Base-by-base conservation (phyloP, 345 rosid species). In the Eucalyptus curtisii region DNA sequence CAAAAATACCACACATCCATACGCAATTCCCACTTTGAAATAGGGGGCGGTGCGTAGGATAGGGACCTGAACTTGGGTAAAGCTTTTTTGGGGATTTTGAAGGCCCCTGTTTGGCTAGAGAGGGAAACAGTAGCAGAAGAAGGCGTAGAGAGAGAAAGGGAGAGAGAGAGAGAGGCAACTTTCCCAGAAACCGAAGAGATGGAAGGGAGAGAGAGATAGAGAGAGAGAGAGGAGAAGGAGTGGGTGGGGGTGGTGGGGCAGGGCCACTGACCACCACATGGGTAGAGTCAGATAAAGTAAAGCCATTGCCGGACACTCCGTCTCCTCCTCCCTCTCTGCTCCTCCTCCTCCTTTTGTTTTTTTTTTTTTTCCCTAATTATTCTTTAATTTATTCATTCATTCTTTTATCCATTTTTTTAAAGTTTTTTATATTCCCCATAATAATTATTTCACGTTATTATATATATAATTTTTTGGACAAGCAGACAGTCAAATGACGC, bases 221-320 rank as follows among this genome's bases (percentile, higher is more conserved):
- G n/a, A 55, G 22, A 7, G 90, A 82, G 49, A 15, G 45, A 86
- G 90, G 49, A 12, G 47, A 87, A 49, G 31, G 30, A 17, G 57
- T 24, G 71, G 30, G 64, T 37, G 59, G 88, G 22, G n/a, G 87
- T 55, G 92, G 85, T 93, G 95, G 97, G 91, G 49, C 93, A 40
- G 82, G 90, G 90, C 93, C 93, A 94, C 94, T 92, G 93, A 93
- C 94, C 96, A 81, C 94, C 95, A 95, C 95, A 94, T 95, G 97
- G 91, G 92, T 53, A 59, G 91, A 93, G 93, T 92, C 95, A 90
- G 95, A 92, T 89, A 94, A 92, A 95, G 96, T 88, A 88, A 94
- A 93, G 92, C 87, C 93, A 90, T 90, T 40, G 82, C 82, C 30
- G 47, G 82, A 37, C 47, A 10, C 30, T 57, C 49, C 76, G 33